A percentile compares a stretch with the other conserved stretches of the same genome.
These are phyloP conservation scores for Rosa chinensis DNA, from an alignment of 306 rosid genomes.

Conservation along the genomic window DNA sequence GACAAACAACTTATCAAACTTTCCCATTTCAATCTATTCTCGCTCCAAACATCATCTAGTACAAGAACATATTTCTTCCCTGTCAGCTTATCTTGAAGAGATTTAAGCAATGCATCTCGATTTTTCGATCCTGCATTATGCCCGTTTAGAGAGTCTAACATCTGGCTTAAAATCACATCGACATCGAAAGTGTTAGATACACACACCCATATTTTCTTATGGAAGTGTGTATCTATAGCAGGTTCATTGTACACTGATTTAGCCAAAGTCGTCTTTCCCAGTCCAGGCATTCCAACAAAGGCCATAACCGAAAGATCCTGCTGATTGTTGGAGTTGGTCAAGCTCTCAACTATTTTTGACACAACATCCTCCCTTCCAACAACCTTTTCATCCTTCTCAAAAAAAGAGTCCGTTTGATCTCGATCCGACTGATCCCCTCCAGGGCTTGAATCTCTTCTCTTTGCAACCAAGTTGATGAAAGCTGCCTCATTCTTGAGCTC, in stretches of 20 bases:
- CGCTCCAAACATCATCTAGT: conserved; percentile 28
- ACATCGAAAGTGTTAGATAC: conserved; percentile 15
- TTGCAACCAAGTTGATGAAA: background rate
- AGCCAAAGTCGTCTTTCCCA: conserved; percentile 25
- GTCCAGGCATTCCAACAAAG: conserved; percentile 18
- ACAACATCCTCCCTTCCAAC: background rate
- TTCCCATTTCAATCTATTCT: background rate
- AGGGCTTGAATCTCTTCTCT: background rate
- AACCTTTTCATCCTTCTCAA: background rate
- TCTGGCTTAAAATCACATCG: background rate
- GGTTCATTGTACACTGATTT: conserved; percentile 8
- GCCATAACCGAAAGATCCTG: background rate
- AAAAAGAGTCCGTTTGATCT: background rate
- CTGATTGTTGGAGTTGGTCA: background rate
- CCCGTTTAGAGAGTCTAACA: background rate
- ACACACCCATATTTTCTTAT: conserved; percentile 19
- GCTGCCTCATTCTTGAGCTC: background rate
- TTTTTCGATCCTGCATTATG: background rate
- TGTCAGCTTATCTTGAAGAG: background rate
- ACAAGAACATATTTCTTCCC: conserved; percentile 24
- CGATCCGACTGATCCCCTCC: background rate
- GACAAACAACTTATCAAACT: conserved; percentile 5
- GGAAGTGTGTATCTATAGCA: background rate
- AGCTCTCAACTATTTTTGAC: background rate
- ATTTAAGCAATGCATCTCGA: background rate